phyloP scores from a whole-genome alignment of 805 yeast species.

The Pichia thaimueangensis region DNA sequence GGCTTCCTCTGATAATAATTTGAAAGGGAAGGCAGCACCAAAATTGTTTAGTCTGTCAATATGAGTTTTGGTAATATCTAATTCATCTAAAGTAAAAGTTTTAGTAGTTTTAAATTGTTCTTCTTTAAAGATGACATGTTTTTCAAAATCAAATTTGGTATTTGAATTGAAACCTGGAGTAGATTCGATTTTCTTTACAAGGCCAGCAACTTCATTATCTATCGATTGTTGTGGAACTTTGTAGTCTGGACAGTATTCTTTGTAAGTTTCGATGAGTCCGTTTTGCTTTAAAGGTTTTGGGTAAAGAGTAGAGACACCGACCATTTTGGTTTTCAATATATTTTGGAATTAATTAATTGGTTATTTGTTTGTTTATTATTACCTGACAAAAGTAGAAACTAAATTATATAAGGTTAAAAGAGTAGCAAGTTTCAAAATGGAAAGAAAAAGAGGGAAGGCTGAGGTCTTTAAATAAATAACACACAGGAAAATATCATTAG shows the following conservation, averaged over 20 bases:
- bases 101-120: slow-evolving; percentile 32
- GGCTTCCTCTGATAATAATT: slow-evolving; percentile 53
- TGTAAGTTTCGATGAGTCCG: slow-evolving; percentile 18
- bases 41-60: slow-evolving; percentile 28
- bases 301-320: slow-evolving; percentile 14
- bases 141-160: slow-evolving; percentile 31
- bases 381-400: too few relatives aligned
- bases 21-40: slow-evolving; percentile 51
- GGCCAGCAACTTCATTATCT: slow-evolving; percentile 19
- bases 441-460: too few relatives aligned
- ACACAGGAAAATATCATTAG: too few relatives aligned
- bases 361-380: too few relatives aligned
- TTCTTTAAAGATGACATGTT: slow-evolving; percentile 32
- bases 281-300: slow-evolving; percentile 18
- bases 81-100: slow-evolving; percentile 31
- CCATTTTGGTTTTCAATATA: too few relatives aligned
- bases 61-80: slow-evolving; percentile 30
- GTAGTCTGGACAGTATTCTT: slow-evolving; percentile 17
- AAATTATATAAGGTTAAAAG: too few relatives aligned
- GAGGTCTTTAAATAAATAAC: too few relatives aligned
- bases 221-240: slow-evolving; percentile 21
- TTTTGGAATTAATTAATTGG: neutral
- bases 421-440: too few relatives aligned
- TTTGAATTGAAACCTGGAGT: slow-evolving; percentile 26
- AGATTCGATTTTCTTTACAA: slow-evolving; percentile 18